Conservation (phyloP, 2,329 filamentous ascomycete genomes). For the Boeremia exigua region DNA sequence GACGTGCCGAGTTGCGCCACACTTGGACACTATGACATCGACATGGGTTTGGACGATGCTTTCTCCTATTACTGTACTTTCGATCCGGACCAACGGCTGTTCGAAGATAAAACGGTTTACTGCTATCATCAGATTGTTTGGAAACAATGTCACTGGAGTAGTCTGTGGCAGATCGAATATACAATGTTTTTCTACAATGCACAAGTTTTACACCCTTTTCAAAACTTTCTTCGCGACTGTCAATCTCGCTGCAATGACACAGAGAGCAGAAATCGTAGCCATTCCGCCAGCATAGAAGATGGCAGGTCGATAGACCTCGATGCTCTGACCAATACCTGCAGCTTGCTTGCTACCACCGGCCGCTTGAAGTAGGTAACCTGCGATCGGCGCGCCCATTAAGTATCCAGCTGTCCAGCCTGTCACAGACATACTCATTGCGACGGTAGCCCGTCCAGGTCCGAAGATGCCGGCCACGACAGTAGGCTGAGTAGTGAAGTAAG, state of each 20-base stretch:
- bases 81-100: too few species aligned
- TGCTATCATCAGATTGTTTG: too few species aligned
- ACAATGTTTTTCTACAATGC: neutral
- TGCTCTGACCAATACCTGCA: constrained; percentile 11
- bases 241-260: constrained; percentile 7
- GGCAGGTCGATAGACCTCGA: constrained; percentile 33
- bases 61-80: too few species aligned
- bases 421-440: constrained; percentile 37
- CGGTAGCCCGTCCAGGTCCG: constrained; percentile 31
- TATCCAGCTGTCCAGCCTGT: constrained; percentile 37
- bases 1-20: too few species aligned
- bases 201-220: neutral
- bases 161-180: neutral
- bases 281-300: constrained; percentile 39
- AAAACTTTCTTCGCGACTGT: constrained; percentile 9
- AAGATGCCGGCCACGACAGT: constrained; percentile 36
- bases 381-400: constrained; percentile 37
- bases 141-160: neutral
- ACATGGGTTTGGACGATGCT: too few species aligned
- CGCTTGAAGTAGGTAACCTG: constrained; percentile 34
- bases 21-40: too few species aligned
- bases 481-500: constrained; percentile 35
- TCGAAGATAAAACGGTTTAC: too few species aligned
- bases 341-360: constrained; percentile 25
- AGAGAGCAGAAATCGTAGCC: constrained; percentile 8